These are phyloP conservation scores for Cryphonectria carpinicola DNA, from an alignment of 2,329 filamentous ascomycete genomes.

Conservation along the genomic window DNA sequence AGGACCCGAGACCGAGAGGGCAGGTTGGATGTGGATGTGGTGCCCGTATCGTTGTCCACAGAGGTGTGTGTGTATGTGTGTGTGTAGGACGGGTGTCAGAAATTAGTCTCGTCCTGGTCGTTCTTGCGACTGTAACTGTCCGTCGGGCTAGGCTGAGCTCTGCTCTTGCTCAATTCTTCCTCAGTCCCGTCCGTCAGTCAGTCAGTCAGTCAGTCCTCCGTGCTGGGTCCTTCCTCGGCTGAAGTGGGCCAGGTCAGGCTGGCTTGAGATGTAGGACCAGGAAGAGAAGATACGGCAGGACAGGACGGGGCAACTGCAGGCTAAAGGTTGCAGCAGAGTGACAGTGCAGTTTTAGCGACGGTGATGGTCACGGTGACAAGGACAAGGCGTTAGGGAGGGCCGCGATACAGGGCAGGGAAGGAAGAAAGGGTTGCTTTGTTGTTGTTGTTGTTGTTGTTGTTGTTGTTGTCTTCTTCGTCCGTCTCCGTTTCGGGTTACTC, in stretches of 20 bases:
- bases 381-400: not conserved
- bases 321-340: constrained; percentile 16
- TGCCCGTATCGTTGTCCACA: constrained; percentile 3
- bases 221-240: constrained; percentile 2
- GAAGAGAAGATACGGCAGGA: not conserved
- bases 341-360: not conserved
- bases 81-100: constrained; percentile 26
- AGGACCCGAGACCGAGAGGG: constrained; percentile 23
- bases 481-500: not conserved
- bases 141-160: constrained; percentile 7
- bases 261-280: not conserved
- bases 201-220: not conserved
- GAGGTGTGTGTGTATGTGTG: constrained; percentile 7
- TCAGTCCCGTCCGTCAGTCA: not conserved
- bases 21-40: constrained; percentile 13
- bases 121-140: constrained; percentile 3
- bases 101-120: constrained; percentile 27
- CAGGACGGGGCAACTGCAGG: constrained; percentile 4
- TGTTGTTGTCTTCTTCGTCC: not conserved
- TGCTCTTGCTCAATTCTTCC: constrained; percentile 16
- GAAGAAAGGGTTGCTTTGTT: not conserved
- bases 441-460: not conserved
- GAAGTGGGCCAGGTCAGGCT: not conserved
- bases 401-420: not conserved
- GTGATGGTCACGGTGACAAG: constrained; percentile 1